Evolutionary conservation across 805 yeast species (phyloP), one percentile per base, ranked within the genome.

Genomic region (Lipomyces oligophaga): DNA sequence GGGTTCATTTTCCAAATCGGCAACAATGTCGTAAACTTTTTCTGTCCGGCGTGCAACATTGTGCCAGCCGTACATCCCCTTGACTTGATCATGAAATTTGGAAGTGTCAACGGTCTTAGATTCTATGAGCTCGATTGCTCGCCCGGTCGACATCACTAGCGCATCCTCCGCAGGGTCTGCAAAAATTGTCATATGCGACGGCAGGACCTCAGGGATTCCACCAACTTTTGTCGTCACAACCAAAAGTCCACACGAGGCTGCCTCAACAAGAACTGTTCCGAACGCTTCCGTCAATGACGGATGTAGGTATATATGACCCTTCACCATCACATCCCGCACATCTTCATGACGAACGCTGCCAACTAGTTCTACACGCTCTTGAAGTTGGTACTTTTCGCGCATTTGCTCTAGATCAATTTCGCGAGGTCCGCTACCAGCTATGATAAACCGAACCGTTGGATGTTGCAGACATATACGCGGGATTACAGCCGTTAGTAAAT

Each of bases 391-490:
- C 50, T 79, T 76, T 63, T 93, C 99, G 40, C 96, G 75, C 89
- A 89, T 89, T 64, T 93, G 99, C 63, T 89, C 96, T 43, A 93
- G 70, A 59, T 93, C 97, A 7, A 93, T 78, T 58, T 84, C 88
- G 59, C 86, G 85, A 1, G 99, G 99, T 0, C 99, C 99, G 65
- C 87, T 94, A 10, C 99, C 99, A 2, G 97, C 99, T 37, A 93
- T 79, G 2, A 90, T 65, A 56, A 93, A 89, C 41, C 79, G 77
- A 1, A 89, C 89, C 15, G 78, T 75, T 0, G 77, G 73, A 44
- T 80, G 76, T 13, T 68, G 63, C 5, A 69, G 60, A 62, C 98
- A 93, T 3, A 93, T 80, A 33, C 80, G 69, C 0, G 99, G 99
- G 19, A 93, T 83, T 11, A 87, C 75, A 0, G 86, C 93, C 1